Base-by-base conservation (phyloP, 148 eudicot species). In the Rhododendron henanense region DNA sequence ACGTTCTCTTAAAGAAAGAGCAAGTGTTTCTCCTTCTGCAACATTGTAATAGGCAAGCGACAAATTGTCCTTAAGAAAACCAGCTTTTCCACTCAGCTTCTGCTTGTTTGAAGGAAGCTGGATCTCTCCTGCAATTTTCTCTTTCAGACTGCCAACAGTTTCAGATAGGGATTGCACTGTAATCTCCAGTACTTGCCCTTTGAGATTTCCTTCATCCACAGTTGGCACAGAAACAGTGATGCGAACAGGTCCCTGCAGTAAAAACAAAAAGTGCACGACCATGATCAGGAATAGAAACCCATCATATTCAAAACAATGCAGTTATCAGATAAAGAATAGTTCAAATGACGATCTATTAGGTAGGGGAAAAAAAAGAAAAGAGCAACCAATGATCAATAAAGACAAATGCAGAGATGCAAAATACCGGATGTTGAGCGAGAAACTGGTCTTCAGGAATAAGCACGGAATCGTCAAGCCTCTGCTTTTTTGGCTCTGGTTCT, bases 31-130 rank as follows among this genome's bases (percentile, higher is more conserved):
- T 8, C 94, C 91, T 83, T 82, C 86, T 57, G 90, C 89, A 83
- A 90, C 53, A 83, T 93, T 93, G 88, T 93, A 93, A 87, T 91
- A 91, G 16, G 94, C 94, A 83, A 93, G 94, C 10, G 93, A 91
- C 37, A 93, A 88, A 86, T 93, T 93, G 84, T 93, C 94, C 90
- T 93, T 91, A 35, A 93, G 93, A 87, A 93, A 93, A 82, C 94
- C 94, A 83, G 94, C 92, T 88, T 93, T 93, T 86, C 94, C 94
- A 84, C 94, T 93, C 83, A 93, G 84, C 84, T 91, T 93, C 89
- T 93, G 94, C 69, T 93, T 93, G 90, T 93, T 93, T 21, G 93
- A 88, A 82, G 94, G 94, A 88, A 93, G 93, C 87, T 93, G 94
- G 47, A 91, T 86, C 86, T 91, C 94, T 67, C 91, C 94, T 53